Percentiles rank a stretch among this genome's conserved stretches.
These are phyloP conservation scores for Taiozyma onychis DNA, from an alignment of 1,139 yeast genomes.

Conservation along the genomic window DNA sequence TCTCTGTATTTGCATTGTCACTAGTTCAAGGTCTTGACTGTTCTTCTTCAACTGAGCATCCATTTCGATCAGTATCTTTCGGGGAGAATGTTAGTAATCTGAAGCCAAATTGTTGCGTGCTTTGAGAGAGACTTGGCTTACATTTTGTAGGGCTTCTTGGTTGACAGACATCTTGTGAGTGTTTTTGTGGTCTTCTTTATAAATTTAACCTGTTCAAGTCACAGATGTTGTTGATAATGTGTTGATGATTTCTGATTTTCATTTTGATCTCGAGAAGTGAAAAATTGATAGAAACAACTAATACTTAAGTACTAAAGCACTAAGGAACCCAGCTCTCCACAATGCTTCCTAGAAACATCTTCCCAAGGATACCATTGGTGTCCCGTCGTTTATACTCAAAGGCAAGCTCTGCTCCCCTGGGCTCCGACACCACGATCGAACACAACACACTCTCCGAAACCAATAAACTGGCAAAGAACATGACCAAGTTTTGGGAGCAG, in stretches of 20 bases:
- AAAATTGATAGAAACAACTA: neutral
- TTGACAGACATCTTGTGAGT: constrained; percentile 34
- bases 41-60: constrained; percentile 54
- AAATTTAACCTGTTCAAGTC: neutral
- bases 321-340: too few species aligned
- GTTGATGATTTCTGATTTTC: neutral
- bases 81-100: neutral
- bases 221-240: neutral
- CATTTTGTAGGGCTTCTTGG: constrained; percentile 43
- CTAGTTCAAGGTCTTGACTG: constrained; percentile 59
- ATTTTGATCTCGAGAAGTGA: neutral
- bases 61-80: constrained; percentile 40
- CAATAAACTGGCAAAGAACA: constrained; percentile 64
- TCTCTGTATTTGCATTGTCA: constrained; percentile 57
- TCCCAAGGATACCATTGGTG: constrained; percentile 3
- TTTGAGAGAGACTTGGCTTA: neutral
- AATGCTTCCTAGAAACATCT: constrained; percentile 1
- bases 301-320: neutral
- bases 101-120: neutral
- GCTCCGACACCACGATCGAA: constrained; percentile 40
- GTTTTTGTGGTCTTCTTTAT: neutral
- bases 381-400: neutral
- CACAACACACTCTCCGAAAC: constrained; percentile 55
- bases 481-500: constrained; percentile 80
- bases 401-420: constrained; percentile 18